Percentiles rank a stretch among this genome's conserved stretches.
Conservation (phyloP, 2,329 filamentous ascomycete genomes). For the Nemania sp. region DNA sequence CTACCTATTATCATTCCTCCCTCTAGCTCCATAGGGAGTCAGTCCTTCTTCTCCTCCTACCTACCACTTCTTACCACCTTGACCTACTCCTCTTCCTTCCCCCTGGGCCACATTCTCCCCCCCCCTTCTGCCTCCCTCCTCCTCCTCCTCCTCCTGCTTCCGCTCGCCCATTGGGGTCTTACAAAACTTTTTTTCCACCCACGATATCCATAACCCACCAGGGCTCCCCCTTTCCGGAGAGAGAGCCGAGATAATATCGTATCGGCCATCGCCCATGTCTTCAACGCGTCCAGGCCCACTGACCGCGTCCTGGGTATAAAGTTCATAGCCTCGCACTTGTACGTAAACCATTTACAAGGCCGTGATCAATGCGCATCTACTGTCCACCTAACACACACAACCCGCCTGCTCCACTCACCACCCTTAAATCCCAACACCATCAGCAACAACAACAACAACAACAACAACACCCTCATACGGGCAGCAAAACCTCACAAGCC, state of each 20-base stretch:
- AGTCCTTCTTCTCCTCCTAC: slow-evolving; percentile 17
- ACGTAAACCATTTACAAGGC: slow-evolving; percentile 15
- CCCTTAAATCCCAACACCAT: slow-evolving; percentile 1
- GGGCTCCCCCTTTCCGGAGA: slow-evolving; percentile 14
- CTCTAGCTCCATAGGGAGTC: neutral
- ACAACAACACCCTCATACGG: slow-evolving; percentile 6
- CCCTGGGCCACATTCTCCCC: slow-evolving; percentile 17
- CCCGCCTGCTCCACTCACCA: neutral
- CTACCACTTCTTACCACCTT: slow-evolving; percentile 26
- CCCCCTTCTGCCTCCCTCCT: slow-evolving; percentile 27
- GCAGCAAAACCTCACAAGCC: neutral
- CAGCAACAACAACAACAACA: no score
- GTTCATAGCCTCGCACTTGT: slow-evolving; percentile 22
- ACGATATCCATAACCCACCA: slow-evolving; percentile 24
- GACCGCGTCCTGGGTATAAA: slow-evolving; percentile 30
- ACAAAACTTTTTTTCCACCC: slow-evolving; percentile 32
- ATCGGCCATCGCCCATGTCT: slow-evolving; percentile 18
- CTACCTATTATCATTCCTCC: slow-evolving; percentile 15
- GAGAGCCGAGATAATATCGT: slow-evolving; percentile 1
- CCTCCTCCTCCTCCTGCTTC: slow-evolving; percentile 25
- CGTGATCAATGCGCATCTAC: neutral
- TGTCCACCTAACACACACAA: neutral
- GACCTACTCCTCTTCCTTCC: slow-evolving; percentile 12
- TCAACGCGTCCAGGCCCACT: slow-evolving; percentile 28
- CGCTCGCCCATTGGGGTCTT: slow-evolving; percentile 22